A percentile compares a stretch with the other conserved stretches of the same genome.
Evolutionary conservation across 78 protist species (phyloP).

Genomic region (Dictyostelium citrinum): DNA sequence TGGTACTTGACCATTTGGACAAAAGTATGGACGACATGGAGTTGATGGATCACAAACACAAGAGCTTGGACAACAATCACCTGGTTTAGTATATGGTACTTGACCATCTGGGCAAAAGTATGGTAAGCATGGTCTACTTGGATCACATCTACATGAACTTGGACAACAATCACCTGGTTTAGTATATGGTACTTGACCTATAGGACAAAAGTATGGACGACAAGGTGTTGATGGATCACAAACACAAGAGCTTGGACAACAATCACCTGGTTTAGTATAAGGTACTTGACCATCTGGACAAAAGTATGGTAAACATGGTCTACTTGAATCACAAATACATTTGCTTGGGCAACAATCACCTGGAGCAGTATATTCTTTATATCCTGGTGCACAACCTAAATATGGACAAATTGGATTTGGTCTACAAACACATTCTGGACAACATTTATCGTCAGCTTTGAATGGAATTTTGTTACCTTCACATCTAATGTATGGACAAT

Average conservation of each 20-base stretch:
- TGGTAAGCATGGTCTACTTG: not conserved
- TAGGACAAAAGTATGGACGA: not conserved
- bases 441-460: not conserved
- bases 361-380: not conserved
- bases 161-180: not conserved
- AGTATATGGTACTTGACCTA: not conserved
- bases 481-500: not conserved
- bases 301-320: not conserved
- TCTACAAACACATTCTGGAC: not conserved
- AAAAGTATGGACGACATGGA: not conserved
- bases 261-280: not conserved
- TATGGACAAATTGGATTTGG: not conserved
- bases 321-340: not conserved
- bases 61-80: not conserved
- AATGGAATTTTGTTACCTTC: not conserved
- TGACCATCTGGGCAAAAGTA: not conserved
- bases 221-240: not conserved
- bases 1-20: not conserved
- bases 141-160: not conserved
- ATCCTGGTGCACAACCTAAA: not conserved
- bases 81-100: not conserved
- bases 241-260: not conserved
- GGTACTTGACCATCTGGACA: not conserved
- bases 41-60: too few species aligned
- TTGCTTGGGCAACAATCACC: not conserved